Conservation (phyloP, 805 yeast genomes). For the Metschnikowia baotianmanensis region DNA sequence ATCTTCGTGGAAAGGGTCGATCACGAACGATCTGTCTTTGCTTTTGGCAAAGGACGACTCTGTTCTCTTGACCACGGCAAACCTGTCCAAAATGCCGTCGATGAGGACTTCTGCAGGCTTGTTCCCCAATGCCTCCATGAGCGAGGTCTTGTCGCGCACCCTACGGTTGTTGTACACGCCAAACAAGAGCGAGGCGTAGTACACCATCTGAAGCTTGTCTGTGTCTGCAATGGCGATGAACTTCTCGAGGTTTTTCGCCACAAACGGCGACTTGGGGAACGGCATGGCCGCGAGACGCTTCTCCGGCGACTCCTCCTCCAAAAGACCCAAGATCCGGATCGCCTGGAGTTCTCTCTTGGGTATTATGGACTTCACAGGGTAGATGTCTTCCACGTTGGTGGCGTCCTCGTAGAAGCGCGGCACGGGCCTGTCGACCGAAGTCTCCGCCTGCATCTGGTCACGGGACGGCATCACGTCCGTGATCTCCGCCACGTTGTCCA, state of each 20-base stretch:
- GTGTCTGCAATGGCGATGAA: constrained; percentile 44
- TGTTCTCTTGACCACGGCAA: constrained; percentile 55
- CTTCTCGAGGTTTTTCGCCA: constrained; percentile 46
- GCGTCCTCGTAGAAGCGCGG: constrained; percentile 78
- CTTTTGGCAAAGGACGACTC: constrained; percentile 57
- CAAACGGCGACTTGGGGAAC: constrained; percentile 52
- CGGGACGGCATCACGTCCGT: constrained; percentile 75
- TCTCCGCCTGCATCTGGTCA: constrained; percentile 54
- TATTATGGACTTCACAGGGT: constrained; percentile 70
- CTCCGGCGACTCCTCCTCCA: constrained; percentile 49
- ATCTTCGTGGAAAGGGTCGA: constrained; percentile 89
- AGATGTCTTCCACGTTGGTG: constrained; percentile 77
- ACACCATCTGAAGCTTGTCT: constrained; percentile 65
- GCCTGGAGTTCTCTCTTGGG: constrained; percentile 50
- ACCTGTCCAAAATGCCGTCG: constrained; percentile 69
- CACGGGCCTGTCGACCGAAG: constrained; percentile 74
- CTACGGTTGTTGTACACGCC: constrained; percentile 80
- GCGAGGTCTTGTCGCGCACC: constrained; percentile 51
- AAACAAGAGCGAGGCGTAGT: constrained; percentile 73
- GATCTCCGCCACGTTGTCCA: constrained; percentile 69
- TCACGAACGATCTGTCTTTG: constrained; percentile 70
- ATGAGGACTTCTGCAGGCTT: constrained; percentile 71
- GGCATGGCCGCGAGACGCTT: constrained; percentile 62
- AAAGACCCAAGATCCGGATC: constrained; percentile 61
- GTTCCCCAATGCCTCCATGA: constrained; percentile 56